These are phyloP conservation scores for Epichloe festucae DNA, from an alignment of 2,329 filamentous ascomycete species.

Conservation along the genomic window DNA sequence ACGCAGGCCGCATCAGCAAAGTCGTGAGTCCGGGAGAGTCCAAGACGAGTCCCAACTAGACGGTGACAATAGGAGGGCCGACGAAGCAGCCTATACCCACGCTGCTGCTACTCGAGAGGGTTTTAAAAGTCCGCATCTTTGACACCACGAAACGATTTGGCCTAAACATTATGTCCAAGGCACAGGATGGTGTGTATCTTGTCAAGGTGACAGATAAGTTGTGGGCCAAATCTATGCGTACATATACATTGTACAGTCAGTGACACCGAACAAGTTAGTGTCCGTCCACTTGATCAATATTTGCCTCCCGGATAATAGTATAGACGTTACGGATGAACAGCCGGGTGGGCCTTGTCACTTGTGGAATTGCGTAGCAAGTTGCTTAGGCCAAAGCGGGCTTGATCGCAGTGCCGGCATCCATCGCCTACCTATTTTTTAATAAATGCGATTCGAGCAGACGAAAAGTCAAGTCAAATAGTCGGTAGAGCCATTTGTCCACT, in stretches of 20 bases:
- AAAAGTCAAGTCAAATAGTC: background rate
- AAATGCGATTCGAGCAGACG: background rate
- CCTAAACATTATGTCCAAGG: too few relatives aligned
- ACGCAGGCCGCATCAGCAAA: slow-evolving; percentile 9
- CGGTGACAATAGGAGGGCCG: too few relatives aligned
- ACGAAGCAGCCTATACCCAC: background rate
- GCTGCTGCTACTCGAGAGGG: background rate
- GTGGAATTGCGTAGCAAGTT: background rate
- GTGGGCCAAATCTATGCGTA: background rate
- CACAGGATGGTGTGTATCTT: too few relatives aligned
- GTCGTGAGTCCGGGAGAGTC: slow-evolving; percentile 4
- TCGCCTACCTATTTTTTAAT: background rate
- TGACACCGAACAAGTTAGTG: background rate
- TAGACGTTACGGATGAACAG: background rate
- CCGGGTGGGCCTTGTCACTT: background rate
- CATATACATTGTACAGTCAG: background rate
- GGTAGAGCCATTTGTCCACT: background rate
- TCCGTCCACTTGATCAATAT: background rate
- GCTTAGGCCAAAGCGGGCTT: slow-evolving; percentile 1
- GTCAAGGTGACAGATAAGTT: background rate
- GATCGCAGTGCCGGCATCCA: background rate
- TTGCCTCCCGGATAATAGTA: background rate
- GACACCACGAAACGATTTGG: too few relatives aligned
- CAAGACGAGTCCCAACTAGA: background rate
- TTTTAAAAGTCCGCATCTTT: background rate